Base-by-base conservation (phyloP, 805 yeast species). In the Candida ipomoeae region DNA sequence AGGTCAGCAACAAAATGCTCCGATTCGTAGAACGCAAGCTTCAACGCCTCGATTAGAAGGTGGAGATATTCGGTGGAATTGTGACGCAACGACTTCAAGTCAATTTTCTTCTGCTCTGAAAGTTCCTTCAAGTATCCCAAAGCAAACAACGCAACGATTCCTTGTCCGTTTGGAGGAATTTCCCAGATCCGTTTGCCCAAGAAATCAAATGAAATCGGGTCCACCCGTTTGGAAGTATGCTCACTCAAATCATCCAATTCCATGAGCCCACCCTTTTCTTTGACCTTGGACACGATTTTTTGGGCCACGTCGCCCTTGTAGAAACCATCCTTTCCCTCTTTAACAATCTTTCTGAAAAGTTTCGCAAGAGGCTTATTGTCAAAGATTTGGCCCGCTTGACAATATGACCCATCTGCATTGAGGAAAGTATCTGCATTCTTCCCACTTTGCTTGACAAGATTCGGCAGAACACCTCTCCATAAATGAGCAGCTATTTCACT, bases 161-260 rank as follows among this genome's bases (percentile, higher is more conserved):
- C 95, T 48, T 87, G 89, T 3, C 92, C 89, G 64, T 83, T 87
- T 13, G 96, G 96, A 10, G 96, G 94, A 54, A 87, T 82, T 63
- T 87, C 94, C 88, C 91, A 84, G 23, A 87, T 70, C 29, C 73
- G 75, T 44, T 66, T 60, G 10, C 79, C 86, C 43, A 78, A 69
- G 49, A 82, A 74, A 33, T 78, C 75, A 48, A 79, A 64, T 15
- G 68, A 67, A 17, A 87, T 79, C 2, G 95, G 92, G 1, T 83
- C 84, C 21, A 85, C 84, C 57, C 80, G 75, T 0, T 84, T 75
- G 1, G 90, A 78, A 0, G 75, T 67, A 64, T 87, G 94, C 18
- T 60, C 54, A 15, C 66, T 64, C 44, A 87, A 70, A 61, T 87
- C 96, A 6, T 78, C 78, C 40, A 69, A 62, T 0, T 77, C 67